Percentiles rank a stretch among this genome's conserved stretches.
phyloP scores from a whole-genome alignment of 805 yeast genomes.

The Spathaspora sp. region DNA sequence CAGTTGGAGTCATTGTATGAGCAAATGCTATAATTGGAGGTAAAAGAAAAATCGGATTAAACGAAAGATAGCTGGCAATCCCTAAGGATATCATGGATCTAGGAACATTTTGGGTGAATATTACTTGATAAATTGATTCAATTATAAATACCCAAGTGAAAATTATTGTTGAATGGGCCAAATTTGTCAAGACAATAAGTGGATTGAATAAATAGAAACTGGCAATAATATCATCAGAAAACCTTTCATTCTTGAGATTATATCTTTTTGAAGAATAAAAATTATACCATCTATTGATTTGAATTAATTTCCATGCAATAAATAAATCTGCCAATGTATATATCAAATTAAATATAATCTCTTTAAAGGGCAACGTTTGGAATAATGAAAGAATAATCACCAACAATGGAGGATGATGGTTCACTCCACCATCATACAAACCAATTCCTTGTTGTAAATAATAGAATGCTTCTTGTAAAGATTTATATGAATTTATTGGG shows the following conservation, averaged over 20 bases:
- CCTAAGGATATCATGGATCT: slow-evolving; percentile 54
- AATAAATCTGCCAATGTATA: slow-evolving; percentile 60
- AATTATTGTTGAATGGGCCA: slow-evolving; percentile 63
- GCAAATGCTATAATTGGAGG: slow-evolving; percentile 52
- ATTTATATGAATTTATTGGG: slow-evolving; percentile 65
- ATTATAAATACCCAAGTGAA: slow-evolving; percentile 60
- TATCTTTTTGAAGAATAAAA: slow-evolving; percentile 16
- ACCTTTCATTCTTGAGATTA: slow-evolving; percentile 15
- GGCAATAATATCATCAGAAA: slow-evolving; percentile 47
- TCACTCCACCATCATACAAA: slow-evolving; percentile 81
- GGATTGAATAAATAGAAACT: slow-evolving; percentile 79
- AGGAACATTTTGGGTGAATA: slow-evolving; percentile 35
- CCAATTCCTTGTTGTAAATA: slow-evolving; percentile 52
- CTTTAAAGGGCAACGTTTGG: slow-evolving; percentile 17
- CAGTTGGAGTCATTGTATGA: slow-evolving; percentile 12
- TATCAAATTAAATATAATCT: slow-evolving; percentile 32
- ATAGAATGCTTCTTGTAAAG: slow-evolving; percentile 45
- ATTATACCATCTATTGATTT: slow-evolving; percentile 43
- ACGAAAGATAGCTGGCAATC: slow-evolving; percentile 59
- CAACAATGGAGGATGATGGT: slow-evolving; percentile 80
- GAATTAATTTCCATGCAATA: slow-evolving; percentile 52
- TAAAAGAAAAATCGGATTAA: slow-evolving; percentile 57
- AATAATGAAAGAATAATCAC: slow-evolving; percentile 46
- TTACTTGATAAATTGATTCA: slow-evolving; percentile 41
- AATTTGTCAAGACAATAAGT: slow-evolving; percentile 59